Conservation (phyloP, 1,139 yeast genomes). For the Geotrichum fermentans region DNA sequence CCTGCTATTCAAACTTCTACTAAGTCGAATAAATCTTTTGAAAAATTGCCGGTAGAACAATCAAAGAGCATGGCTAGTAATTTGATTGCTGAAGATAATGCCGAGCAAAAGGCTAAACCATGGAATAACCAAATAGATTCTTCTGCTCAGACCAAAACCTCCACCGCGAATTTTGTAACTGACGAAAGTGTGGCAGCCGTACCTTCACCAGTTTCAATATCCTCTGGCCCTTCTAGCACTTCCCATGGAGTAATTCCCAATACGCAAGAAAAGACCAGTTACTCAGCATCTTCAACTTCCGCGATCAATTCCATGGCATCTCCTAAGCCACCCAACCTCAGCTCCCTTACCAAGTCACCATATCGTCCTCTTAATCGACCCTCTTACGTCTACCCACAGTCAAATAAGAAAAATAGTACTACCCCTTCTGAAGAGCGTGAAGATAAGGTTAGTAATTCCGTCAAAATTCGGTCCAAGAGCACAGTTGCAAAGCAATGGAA, state of each 20-base stretch:
- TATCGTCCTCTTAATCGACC: constrained; percentile 16
- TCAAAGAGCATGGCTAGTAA: too few species aligned
- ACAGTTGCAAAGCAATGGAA: constrained; percentile 20
- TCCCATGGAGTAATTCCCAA: not conserved
- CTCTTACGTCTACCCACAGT: constrained; percentile 15
- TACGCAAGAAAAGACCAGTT: not conserved
- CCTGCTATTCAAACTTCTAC: too few species aligned
- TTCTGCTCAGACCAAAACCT: too few species aligned
- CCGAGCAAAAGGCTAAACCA: too few species aligned
- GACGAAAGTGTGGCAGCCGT: not conserved
- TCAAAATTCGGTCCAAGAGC: constrained; percentile 15
- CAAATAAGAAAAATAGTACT: constrained; percentile 6
- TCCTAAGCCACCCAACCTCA: constrained; percentile 1
- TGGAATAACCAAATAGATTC: too few species aligned
- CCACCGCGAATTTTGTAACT: not conserved
- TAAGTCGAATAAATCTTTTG: too few species aligned
- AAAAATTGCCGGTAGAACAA: too few species aligned
- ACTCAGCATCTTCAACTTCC: not conserved
- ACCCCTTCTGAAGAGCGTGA: not conserved
- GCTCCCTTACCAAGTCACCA: constrained; percentile 14
- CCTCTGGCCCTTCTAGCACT: not conserved
- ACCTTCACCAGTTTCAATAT: not conserved
- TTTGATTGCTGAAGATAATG: too few species aligned
- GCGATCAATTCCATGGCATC: not conserved
- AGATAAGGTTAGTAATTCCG: not conserved